Percentiles rank a stretch among this genome's conserved stretches.
phyloP scores from a whole-genome alignment of 2,329 filamentous ascomycete species.

The Phialocephala sp. region DNA sequence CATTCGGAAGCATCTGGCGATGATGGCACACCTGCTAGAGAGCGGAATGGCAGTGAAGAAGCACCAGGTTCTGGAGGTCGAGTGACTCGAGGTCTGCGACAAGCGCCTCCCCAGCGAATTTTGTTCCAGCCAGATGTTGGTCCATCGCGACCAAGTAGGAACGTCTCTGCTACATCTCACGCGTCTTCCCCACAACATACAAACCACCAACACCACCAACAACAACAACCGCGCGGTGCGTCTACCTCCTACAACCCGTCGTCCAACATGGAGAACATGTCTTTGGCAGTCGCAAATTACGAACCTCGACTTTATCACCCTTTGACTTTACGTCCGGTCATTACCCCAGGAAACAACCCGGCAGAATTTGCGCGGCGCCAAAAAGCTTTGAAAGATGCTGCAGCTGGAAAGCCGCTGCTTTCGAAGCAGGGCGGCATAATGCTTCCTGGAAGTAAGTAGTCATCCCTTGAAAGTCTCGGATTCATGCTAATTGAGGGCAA shows the following conservation, averaged over 20 bases:
- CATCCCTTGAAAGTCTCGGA: conserved; percentile 18
- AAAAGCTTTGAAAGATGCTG: conserved; percentile 49
- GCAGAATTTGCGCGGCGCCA: conserved; percentile 67
- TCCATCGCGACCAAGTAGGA: conserved; percentile 66
- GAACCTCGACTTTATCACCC: conserved; percentile 69
- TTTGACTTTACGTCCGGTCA: conserved; percentile 73
- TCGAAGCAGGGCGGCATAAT: conserved; percentile 56
- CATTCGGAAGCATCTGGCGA: conserved; percentile 65
- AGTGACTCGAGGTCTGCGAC: conserved; percentile 70
- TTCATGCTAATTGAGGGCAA: conserved; percentile 31
- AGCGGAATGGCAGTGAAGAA: conserved; percentile 55
- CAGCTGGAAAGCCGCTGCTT: conserved; percentile 47
- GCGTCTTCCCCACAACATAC: conserved; percentile 38
- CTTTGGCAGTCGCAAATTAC: conserved; percentile 69
- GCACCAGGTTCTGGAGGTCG: conserved; percentile 59
- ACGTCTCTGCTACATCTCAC: conserved; percentile 53
- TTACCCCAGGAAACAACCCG: conserved; percentile 77
- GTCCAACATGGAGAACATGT: conserved; percentile 60
- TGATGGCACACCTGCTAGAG: conserved; percentile 63
- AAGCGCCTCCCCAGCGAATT: conserved; percentile 83
- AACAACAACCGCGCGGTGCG: conserved; percentile 42
- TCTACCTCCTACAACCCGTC: conserved; percentile 57
- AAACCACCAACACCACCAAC: conserved; percentile 30
- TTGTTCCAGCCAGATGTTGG: conserved; percentile 84
- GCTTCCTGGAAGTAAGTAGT: conserved; percentile 65